A percentile compares a stretch with the other conserved stretches of the same genome.
These are phyloP conservation scores for Fragaria nilgerrensis DNA, from an alignment of 306 rosid species.

Conservation along the genomic window DNA sequence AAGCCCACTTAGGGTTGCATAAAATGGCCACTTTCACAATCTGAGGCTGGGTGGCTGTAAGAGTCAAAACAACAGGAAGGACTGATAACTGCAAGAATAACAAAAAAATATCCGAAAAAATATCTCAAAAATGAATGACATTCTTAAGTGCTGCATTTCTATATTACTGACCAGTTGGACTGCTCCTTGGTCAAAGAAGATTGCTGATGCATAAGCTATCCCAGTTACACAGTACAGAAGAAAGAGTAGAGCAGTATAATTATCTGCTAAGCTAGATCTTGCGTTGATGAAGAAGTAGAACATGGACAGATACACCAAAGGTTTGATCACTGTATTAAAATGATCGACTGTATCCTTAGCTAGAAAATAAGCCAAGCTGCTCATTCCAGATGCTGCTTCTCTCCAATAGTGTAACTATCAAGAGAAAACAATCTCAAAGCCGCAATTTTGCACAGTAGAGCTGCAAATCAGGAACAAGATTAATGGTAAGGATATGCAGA, in stretches of 20 bases:
- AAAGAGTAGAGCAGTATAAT: slow-evolving; percentile 65
- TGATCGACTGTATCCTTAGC: slow-evolving; percentile 87
- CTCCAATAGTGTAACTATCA: slow-evolving; percentile 82
- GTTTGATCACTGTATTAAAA: slow-evolving; percentile 75
- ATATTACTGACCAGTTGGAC: slow-evolving; percentile 76
- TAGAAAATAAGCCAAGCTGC: slow-evolving; percentile 95
- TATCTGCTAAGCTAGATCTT: slow-evolving; percentile 72
- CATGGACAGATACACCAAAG: slow-evolving; percentile 89
- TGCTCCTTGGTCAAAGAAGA: slow-evolving; percentile 78
- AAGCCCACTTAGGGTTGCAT: no score
- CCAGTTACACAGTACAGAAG: slow-evolving; percentile 96
- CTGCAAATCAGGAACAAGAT: slow-evolving; percentile 38
- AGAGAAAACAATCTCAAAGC: slow-evolving; percentile 86
- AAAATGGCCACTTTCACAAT: neutral
- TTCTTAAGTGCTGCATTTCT: neutral
- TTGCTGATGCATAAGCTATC: slow-evolving; percentile 76
- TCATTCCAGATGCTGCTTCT: slow-evolving; percentile 89
- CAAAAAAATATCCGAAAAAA: neutral
- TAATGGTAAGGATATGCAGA: slow-evolving; percentile 12
- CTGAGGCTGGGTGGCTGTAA: slow-evolving; percentile 62
- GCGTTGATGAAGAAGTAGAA: slow-evolving; percentile 87
- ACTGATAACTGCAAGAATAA: slow-evolving; percentile 78
- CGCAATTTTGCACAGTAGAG: slow-evolving; percentile 88
- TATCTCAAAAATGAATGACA: neutral
- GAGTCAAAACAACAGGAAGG: slow-evolving; percentile 87